phyloP scores from a whole-genome alignment of 2,329 filamentous ascomycete genomes.

The Sclerotinia nivalis region DNA sequence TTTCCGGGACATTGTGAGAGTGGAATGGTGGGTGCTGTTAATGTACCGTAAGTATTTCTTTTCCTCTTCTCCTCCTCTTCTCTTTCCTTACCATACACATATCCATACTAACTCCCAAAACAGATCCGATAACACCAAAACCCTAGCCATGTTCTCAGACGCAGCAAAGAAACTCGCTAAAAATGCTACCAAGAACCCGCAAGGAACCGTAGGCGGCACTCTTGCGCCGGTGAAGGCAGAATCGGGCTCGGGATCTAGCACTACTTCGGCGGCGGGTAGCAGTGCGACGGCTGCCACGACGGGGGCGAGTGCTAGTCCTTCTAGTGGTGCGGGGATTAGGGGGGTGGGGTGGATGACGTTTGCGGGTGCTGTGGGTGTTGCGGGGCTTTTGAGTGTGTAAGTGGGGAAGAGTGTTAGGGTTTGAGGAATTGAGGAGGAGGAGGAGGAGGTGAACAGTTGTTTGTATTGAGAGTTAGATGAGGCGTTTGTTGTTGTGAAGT shows the following conservation, averaged over 20 bases:
- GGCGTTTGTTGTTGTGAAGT: not conserved
- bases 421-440: not conserved
- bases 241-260: not conserved
- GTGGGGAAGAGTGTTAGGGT: too few relatives aligned
- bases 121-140: slow-evolving; percentile 11
- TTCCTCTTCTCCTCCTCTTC: not conserved
- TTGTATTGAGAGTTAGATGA: not conserved
- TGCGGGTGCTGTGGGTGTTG: not conserved
- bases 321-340: not conserved
- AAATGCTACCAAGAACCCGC: slow-evolving; percentile 3
- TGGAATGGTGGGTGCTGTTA: slow-evolving; percentile 50
- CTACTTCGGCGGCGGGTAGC: not conserved
- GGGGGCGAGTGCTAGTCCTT: not conserved
- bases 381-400: slow-evolving; percentile 10
- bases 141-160: not conserved
- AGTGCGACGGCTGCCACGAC: not conserved
- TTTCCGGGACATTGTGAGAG: slow-evolving; percentile 44
- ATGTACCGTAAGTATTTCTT: slow-evolving; percentile 41
- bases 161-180: not conserved
- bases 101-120: not conserved
- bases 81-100: not conserved
- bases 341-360: slow-evolving; percentile 1
- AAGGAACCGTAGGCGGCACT: not conserved
- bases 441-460: not conserved
- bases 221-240: not conserved